phyloP scores from a whole-genome alignment of 2,329 filamentous ascomycete genomes.

The Blastomyces silverae region DNA sequence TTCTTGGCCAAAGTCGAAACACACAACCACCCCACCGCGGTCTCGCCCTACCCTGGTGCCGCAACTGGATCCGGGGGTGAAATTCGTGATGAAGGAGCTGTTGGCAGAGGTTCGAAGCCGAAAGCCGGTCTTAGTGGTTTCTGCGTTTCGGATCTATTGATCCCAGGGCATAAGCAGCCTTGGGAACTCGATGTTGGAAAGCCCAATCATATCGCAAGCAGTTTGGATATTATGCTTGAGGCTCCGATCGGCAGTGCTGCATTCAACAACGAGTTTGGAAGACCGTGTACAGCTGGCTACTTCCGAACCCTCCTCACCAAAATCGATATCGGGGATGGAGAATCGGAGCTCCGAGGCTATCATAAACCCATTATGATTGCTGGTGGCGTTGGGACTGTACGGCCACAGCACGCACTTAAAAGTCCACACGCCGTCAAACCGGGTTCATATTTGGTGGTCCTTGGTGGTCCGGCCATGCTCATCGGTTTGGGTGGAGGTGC shows the following conservation, averaged over 20 bases:
- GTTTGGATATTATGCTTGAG: constrained; percentile 95
- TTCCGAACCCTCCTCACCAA: constrained; percentile 82
- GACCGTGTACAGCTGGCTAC: constrained; percentile 79
- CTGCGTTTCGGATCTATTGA: constrained; percentile 88
- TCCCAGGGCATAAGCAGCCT: constrained; percentile 71
- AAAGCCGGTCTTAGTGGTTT: constrained; percentile 91
- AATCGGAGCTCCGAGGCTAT: constrained; percentile 74
- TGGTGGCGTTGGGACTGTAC: constrained; percentile 85
- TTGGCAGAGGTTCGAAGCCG: constrained; percentile 83
- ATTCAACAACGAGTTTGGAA: constrained; percentile 97
- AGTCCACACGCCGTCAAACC: constrained; percentile 68
- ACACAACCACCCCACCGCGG: constrained; percentile 94
- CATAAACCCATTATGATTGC: constrained; percentile 99
- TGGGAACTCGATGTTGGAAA: constrained; percentile 92
- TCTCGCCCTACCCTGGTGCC: constrained; percentile 86
- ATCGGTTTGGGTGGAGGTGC: constrained; percentile 94
- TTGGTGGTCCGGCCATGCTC: constrained; percentile 94
- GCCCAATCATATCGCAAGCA: constrained; percentile 85
- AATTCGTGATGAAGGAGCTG: constrained; percentile 90
- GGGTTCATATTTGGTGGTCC: constrained; percentile 84
- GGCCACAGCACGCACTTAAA: constrained; percentile 87
- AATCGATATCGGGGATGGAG: constrained; percentile 54
- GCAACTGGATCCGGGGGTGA: constrained; percentile 94
- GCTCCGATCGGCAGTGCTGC: constrained; percentile 89
- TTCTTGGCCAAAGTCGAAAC: constrained; percentile 94